Conservation (phyloP, 2,329 filamentous ascomycete genomes). For the Acrodontium crateriforme region DNA sequence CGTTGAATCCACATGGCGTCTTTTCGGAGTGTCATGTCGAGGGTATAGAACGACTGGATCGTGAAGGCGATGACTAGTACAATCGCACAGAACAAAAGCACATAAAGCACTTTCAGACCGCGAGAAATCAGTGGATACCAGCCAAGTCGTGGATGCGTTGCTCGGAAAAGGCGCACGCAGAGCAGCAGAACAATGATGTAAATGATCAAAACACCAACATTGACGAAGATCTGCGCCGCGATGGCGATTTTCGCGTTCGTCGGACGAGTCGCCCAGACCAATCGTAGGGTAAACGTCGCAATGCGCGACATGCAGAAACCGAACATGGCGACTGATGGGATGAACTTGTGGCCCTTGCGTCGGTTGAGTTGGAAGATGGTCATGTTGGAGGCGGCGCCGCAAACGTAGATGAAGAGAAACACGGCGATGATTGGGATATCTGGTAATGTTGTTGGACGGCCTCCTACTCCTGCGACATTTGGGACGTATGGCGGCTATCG, state of each 20-base stretch:
- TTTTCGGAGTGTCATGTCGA: constrained; percentile 6
- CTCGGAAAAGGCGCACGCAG: constrained; percentile 15
- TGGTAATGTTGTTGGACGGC: constrained; percentile 20
- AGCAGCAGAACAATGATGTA: constrained; percentile 20
- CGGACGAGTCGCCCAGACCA: constrained; percentile 18
- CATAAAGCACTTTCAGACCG: constrained; percentile 6
- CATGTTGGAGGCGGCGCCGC: constrained; percentile 28
- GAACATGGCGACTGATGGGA: constrained; percentile 27
- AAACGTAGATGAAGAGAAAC: constrained; percentile 29
- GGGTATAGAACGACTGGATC: constrained; percentile 18
- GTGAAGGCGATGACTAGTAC: constrained; percentile 16
- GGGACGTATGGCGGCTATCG: constrained; percentile 17
- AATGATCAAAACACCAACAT: constrained; percentile 18
- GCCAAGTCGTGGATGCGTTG: constrained; percentile 16
- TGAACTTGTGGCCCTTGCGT: constrained; percentile 27
- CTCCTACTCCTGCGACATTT: constrained; percentile 23
- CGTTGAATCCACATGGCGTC: constrained; percentile 10
- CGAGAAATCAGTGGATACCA: constrained; percentile 11
- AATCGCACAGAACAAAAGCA: constrained; percentile 8
- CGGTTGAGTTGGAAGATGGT: constrained; percentile 27
- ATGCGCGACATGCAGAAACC: constrained; percentile 32
- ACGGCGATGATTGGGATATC: constrained; percentile 30
- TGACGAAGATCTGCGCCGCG: constrained; percentile 19
- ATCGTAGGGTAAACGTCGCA: constrained; percentile 25
- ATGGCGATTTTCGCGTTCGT: constrained; percentile 17